These are phyloP conservation scores for Solanum piurae DNA, from an alignment of 257 asterid genomes.

Conservation along the genomic window DNA sequence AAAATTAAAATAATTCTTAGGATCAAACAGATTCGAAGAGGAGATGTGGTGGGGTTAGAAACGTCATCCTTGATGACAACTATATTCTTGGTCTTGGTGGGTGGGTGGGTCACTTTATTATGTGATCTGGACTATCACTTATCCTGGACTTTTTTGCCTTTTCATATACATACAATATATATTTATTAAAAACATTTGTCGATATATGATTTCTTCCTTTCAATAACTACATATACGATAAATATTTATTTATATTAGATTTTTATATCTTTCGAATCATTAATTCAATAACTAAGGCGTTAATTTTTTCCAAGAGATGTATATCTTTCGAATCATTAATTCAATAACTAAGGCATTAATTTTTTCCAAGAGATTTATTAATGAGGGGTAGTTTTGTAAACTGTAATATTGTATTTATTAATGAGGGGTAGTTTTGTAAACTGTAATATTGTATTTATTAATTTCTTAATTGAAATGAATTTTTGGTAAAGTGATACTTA, in stretches of 20 bases:
- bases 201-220: background rate
- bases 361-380: background rate
- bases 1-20: background rate
- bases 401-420: no score
- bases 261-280: background rate
- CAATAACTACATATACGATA: background rate
- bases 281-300: background rate
- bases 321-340: background rate
- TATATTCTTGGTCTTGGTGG: background rate
- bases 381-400: background rate
- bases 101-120: background rate
- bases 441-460: background rate
- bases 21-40: background rate
- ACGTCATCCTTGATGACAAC: constrained; percentile 1
- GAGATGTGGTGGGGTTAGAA: background rate
- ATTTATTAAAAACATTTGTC: background rate
- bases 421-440: background rate
- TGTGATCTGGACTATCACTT: background rate
- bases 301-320: background rate
- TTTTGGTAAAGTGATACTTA: no score
- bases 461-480: background rate
- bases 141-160: background rate
- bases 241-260: background rate
- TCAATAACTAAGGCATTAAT: background rate
- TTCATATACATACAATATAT: background rate